Evolutionary conservation across 371 early-diverging fungal genomes (phyloP), one percentile per base, ranked within the genome.

Genomic region (Aphelidium insulamus): DNA sequence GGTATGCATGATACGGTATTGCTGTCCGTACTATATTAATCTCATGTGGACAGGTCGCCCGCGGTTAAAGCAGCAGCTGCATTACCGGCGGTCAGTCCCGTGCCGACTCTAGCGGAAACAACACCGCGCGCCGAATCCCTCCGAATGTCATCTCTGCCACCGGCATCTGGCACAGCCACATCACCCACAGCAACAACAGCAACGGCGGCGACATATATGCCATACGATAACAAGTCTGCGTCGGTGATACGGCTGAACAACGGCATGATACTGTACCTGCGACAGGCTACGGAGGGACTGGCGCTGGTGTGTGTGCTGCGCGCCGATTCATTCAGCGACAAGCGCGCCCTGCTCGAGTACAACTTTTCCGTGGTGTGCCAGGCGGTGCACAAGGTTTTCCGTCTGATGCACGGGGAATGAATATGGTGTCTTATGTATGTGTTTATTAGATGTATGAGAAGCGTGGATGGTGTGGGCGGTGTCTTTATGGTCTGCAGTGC

Each of bases 281-380:
- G 79, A 33, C 71, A 73, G 46, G 73, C 83, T 10, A 76, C 76
- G 49, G 44, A 57, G 74, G 71, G 60, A 44, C 50, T 86, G 21
- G 72, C 78, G 2, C 47, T 83, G 33, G 79, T 86, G 26, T 77
- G 78, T 48, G 49, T 86, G 32, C 41, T 86, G 28, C 59, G 83
- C 18, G 69, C 79, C 23, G 87, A 82, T 35, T 77, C 76, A 26
- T 83, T 78, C 57, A 55, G 53, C 33, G 80, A 77, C 39, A 79
- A 76, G 44, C 77, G 75, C 41, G 87, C 82, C 3, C 43, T 86
- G 46, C 66, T 86, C 32, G 84, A 86, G 39, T 82, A 77, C 54
- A 86, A 86, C 41, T 80, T 86, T 35, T 3, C n/a, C n/a, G n/a
- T n/a, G n/a, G n/a, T n/a, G n/a, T n/a, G n/a, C n/a, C n/a, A n/a